Evolutionary conservation across 495 filamentous ascomycete genomes (phyloP).

Genomic region (Corynascus novoguineensis): DNA sequence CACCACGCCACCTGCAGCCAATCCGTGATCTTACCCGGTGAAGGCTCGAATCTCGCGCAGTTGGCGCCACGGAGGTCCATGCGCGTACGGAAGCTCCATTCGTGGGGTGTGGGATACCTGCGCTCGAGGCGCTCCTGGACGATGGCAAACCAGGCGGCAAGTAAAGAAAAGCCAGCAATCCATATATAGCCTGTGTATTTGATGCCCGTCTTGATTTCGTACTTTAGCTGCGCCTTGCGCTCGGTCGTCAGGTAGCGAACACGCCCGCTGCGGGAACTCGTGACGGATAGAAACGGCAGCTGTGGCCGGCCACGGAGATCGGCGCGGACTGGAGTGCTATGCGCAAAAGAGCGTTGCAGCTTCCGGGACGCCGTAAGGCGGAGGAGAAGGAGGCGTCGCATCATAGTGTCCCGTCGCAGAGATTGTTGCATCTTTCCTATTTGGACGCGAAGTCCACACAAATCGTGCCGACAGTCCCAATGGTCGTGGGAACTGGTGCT

Average conservation of each 20-base stretch:
- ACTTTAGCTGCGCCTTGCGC: constrained; percentile 58
- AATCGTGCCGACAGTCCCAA: background rate
- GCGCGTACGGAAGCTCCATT: constrained; percentile 64
- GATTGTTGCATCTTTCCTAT: background rate
- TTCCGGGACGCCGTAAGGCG: constrained; percentile 17
- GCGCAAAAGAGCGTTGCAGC: constrained; percentile 22
- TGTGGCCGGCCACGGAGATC: constrained; percentile 55
- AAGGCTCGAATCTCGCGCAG: constrained; percentile 50
- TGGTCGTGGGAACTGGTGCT: background rate
- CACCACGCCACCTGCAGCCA: constrained; percentile 57
- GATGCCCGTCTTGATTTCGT: constrained; percentile 54
- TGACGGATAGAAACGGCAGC: constrained; percentile 64
- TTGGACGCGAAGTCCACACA: no score
- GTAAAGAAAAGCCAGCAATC: constrained; percentile 47
- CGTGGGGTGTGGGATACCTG: constrained; percentile 64
- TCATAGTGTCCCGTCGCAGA: constrained; percentile 15
- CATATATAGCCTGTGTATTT: constrained; percentile 57
- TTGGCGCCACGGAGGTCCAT: constrained; percentile 55
- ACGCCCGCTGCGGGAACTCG: constrained; percentile 44
- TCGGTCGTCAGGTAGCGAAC: constrained; percentile 73
- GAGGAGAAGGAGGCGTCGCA: constrained; percentile 21
- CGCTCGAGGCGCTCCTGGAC: constrained; percentile 67
- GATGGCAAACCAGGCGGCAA: constrained; percentile 52
- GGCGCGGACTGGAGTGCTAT: constrained; percentile 21
- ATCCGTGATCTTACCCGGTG: constrained; percentile 48